phyloP scores from a whole-genome alignment of 495 filamentous ascomycete genomes.

The Gamarada debralockiae region DNA sequence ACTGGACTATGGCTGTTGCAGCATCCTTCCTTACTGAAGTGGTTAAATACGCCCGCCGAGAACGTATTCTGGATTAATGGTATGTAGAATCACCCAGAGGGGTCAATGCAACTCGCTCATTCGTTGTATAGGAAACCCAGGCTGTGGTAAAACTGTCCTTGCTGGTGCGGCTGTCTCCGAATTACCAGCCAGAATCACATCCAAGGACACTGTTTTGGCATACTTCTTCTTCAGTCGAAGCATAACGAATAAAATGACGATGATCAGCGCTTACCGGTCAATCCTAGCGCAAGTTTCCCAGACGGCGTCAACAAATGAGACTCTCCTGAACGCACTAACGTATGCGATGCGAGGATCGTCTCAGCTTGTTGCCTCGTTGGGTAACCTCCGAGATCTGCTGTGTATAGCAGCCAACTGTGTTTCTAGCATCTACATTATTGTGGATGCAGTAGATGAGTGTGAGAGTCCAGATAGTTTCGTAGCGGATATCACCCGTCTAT shows the following conservation, averaged over 20 bases:
- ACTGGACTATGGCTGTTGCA: neutral
- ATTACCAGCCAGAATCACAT: neutral
- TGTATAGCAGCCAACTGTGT: neutral
- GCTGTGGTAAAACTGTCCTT: constrained; percentile 1
- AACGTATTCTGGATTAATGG: neutral
- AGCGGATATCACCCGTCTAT: neutral
- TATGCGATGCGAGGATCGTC: neutral
- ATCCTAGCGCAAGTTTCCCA: neutral
- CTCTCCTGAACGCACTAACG: neutral
- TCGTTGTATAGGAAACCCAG: neutral
- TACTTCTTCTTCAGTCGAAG: neutral
- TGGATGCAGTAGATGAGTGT: neutral
- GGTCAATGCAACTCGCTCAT: neutral
- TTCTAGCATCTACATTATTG: neutral
- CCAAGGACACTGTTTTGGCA: neutral
- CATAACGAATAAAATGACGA: neutral
- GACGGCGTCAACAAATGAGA: neutral
- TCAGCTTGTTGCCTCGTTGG: neutral
- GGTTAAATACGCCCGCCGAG: neutral
- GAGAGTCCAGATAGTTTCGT: neutral
- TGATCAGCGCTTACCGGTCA: neutral
- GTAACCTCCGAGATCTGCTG: neutral
- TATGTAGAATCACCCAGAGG: neutral
- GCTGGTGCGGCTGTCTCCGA: neutral
- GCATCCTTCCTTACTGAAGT: neutral